Evolutionary conservation across 192 early-diverging fungal genomes (phyloP), one percentile per base, ranked within the genome.

Genomic region (Umbelopsis vinacea): DNA sequence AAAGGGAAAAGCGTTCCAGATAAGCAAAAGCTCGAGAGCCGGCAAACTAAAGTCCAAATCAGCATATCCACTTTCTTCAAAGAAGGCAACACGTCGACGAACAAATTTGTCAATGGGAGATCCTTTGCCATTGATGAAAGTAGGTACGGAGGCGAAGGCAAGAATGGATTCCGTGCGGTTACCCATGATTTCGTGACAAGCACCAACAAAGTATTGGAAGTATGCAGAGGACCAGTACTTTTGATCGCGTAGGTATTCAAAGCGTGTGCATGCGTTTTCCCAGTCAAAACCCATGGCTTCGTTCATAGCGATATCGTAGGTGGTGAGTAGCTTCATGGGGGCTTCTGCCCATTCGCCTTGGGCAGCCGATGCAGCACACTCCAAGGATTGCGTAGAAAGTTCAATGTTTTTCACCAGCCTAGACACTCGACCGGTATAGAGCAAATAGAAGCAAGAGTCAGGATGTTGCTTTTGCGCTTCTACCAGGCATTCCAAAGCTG

Each of bases 121-220:
- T 6, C 75, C 81, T 0, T 77, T 69, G 6, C 79, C 80, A 68
- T 82, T 78, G 37, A 81, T 78, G 38, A 88, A 43, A 24, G 78
- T 75, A n/a, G 81, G 77, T 17, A 88, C 81, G 23, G 79, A 55
- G 26, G 81, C 80, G 67, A 91, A 94, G 54, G 90, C 89, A 35
- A 86, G 66, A n/a, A 95, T 87, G 9, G 91, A 91, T 66, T 93
- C 91, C 19, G 85, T 86, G 23, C 88, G 89, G 50, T 90, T 88
- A 2, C 93, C 93, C 6, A 81, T 76, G 48, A 84, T 85, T 50
- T 84, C 84, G 22, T 80, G 52, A 22, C 81, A 80, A 11, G 84
- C 84, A 5, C 83, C 86, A 24, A 81, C 79, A 69, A 84, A 81
- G 68, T 88, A 88, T 11, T 82, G 75, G 67, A 81, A 84, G 55